phyloP scores from a whole-genome alignment of 345 rosid genomes.

The Rhizophora mangle region DNA sequence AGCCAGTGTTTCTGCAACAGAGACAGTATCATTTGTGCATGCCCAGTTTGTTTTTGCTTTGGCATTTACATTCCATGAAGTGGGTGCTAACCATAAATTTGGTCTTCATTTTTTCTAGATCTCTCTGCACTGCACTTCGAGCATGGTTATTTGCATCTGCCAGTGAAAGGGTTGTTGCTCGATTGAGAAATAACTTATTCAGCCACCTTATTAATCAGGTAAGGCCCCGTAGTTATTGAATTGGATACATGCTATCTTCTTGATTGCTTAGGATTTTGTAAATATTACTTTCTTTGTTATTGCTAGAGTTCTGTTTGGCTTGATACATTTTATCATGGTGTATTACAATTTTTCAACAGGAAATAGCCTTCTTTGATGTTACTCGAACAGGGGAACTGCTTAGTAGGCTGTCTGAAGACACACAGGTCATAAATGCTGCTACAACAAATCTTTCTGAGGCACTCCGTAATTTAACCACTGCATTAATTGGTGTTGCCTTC shows the following conservation, averaged over 20 bases:
- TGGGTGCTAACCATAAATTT: neutral
- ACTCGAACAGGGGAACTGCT: conserved; percentile 50
- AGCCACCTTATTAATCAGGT: conserved; percentile 48
- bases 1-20: no score
- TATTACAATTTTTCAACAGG: conserved; percentile 26
- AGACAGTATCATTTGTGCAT: no score
- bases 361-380: conserved; percentile 51
- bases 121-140: conserved; percentile 48
- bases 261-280: neutral
- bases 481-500: conserved; percentile 38
- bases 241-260: neutral
- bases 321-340: neutral
- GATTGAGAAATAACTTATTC: conserved; percentile 44
- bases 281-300: no score
- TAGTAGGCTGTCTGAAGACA: conserved; percentile 54
- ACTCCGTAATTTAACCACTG: conserved; percentile 40
- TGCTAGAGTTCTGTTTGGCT: no score
- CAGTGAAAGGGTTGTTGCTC: conserved; percentile 55
- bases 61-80: neutral
- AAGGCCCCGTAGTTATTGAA: conserved; percentile 6
- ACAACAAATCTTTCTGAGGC: conserved; percentile 54
- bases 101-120: conserved; percentile 21
- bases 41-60: neutral
- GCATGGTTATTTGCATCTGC: conserved; percentile 47
- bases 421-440: conserved; percentile 54